These are phyloP conservation scores for Trypanosoma avium DNA, from an alignment of 208 protist genomes.

Conservation along the genomic window DNA sequence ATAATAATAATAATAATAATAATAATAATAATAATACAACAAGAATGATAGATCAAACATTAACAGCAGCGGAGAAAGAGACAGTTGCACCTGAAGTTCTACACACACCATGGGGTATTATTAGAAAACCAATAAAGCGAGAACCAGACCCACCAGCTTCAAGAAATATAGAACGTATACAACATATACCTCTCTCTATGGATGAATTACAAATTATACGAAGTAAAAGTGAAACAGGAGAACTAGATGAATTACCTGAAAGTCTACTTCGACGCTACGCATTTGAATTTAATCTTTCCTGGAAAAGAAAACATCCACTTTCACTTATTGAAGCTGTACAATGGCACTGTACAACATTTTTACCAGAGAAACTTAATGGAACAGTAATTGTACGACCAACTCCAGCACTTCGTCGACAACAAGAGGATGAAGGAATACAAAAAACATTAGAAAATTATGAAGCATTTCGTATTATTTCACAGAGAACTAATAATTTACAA, in stretches of 20 bases:
- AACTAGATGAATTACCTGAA: constrained; percentile 85
- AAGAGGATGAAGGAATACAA: constrained; percentile 76
- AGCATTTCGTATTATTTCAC: constrained; percentile 85
- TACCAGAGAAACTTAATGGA: constrained; percentile 31
- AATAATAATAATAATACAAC: not conserved
- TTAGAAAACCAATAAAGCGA: constrained; percentile 67
- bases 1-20: not conserved
- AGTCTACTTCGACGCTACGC: constrained; percentile 83
- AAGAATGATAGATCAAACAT: constrained; percentile 37
- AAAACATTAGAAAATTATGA: constrained; percentile 86
- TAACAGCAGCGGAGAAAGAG: constrained; percentile 44
- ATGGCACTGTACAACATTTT: constrained; percentile 82
- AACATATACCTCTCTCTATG: constrained; percentile 56
- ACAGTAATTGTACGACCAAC: constrained; percentile 39
- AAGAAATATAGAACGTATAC: constrained; percentile 52
- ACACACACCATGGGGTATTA: constrained; percentile 82
- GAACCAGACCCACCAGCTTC: constrained; percentile 10
- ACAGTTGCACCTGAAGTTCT: constrained; percentile 61
- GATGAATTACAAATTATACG: constrained; percentile 69
- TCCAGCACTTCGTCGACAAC: constrained; percentile 62
- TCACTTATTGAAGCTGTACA: constrained; percentile 79
- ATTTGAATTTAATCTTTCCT: constrained; percentile 78
- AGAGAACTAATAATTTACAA: constrained; percentile 88
- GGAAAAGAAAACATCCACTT: constrained; percentile 61
- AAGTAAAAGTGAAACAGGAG: constrained; percentile 51